A percentile compares a stretch with the other conserved stretches of the same genome.
Evolutionary conservation across 768 basidiomycete genomes (phyloP).

Genomic region (Termitomyces sp.): DNA sequence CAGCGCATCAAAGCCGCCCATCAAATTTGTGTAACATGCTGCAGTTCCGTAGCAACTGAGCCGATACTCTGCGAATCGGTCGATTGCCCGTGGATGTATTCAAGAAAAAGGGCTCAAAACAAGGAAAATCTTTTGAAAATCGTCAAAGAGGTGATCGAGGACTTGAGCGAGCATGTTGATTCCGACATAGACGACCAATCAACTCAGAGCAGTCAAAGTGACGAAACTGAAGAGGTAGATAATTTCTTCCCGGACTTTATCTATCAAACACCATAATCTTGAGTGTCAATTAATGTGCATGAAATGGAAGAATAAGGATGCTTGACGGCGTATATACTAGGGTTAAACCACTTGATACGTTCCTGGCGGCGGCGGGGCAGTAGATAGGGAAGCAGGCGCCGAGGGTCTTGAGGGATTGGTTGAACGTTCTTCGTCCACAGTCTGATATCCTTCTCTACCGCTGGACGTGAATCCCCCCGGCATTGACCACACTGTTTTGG

Average conservation of each 20-base stretch:
- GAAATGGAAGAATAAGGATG: neutral
- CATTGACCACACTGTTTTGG: constrained; percentile 67
- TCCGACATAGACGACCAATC: neutral
- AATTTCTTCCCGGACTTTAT: constrained; percentile 1
- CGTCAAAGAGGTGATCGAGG: constrained; percentile 27
- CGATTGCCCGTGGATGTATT: constrained; percentile 83
- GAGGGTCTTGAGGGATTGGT: constrained; percentile 19
- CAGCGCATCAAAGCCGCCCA: constrained; percentile 52
- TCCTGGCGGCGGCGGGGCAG: constrained; percentile 22
- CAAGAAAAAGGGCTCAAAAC: constrained; percentile 54
- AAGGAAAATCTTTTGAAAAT: constrained; percentile 29
- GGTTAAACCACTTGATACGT: constrained; percentile 37
- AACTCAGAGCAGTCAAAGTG: constrained; percentile 5
- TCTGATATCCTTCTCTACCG: constrained; percentile 55
- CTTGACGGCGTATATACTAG: neutral
- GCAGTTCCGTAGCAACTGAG: constrained; percentile 47
- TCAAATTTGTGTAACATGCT: constrained; percentile 68
- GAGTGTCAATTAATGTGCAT: neutral
- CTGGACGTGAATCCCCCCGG: constrained; percentile 62
- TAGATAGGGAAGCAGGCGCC: constrained; percentile 19
- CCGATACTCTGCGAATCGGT: constrained; percentile 72
- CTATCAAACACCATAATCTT: constrained; percentile 8
- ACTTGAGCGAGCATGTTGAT: constrained; percentile 22
- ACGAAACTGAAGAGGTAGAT: constrained; percentile 2
- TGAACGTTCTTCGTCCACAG: constrained; percentile 46